phyloP scores from a whole-genome alignment of 2,329 filamentous ascomycete species.

The Aquanectria penicillioides region DNA sequence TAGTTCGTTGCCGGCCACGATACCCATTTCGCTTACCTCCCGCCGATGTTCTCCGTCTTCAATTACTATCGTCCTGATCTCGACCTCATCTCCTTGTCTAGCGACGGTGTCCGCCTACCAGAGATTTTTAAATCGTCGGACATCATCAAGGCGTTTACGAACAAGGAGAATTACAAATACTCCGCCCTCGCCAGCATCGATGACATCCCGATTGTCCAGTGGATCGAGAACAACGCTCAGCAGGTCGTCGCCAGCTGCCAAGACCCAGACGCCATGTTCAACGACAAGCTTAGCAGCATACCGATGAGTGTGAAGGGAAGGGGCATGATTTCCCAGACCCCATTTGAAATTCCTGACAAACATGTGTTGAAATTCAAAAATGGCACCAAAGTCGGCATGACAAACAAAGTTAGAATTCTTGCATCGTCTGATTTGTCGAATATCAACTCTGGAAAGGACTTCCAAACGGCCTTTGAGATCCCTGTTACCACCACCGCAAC shows the following conservation, averaged over 20 bases:
- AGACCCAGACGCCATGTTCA: slow-evolving; percentile 11
- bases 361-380: slow-evolving; percentile 9
- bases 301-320: background rate
- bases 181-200: slow-evolving; percentile 34
- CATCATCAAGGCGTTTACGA: slow-evolving; percentile 13
- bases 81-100: slow-evolving; percentile 28
- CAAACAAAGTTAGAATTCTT: background rate
- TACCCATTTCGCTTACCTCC: slow-evolving; percentile 34
- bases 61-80: slow-evolving; percentile 24
- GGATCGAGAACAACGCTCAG: slow-evolving; percentile 35
- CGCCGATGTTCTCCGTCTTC: slow-evolving; percentile 30
- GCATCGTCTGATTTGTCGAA: background rate
- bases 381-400: background rate
- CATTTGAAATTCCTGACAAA: slow-evolving; percentile 13
- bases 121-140: slow-evolving; percentile 29
- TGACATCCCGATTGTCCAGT: slow-evolving; percentile 27
- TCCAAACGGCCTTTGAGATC: slow-evolving; percentile 1
- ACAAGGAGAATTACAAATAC: slow-evolving; percentile 27
- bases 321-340: background rate
- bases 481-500: background rate
- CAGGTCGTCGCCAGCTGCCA: background rate
- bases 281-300: background rate
- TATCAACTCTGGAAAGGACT: slow-evolving; percentile 1
- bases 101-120: slow-evolving; percentile 28
- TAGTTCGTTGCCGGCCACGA: slow-evolving; percentile 36